Percentiles rank a stretch among this genome's conserved stretches.
phyloP scores from a whole-genome alignment of 106 monocot genomes.

The Acanthochlamys bracteata region DNA sequence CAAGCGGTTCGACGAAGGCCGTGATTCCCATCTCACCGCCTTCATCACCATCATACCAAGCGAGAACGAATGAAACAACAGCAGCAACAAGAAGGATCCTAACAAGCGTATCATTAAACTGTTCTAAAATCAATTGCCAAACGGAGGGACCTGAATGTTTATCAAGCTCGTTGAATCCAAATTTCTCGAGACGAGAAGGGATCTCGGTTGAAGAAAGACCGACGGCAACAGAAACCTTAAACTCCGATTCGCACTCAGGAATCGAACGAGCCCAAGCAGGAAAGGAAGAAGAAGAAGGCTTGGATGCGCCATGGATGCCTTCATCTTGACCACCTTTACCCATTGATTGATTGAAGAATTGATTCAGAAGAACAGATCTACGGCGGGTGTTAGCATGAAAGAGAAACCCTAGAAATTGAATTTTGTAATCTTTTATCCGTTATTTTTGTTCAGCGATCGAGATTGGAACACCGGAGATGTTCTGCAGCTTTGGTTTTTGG shows the following conservation, averaged over 20 bases:
- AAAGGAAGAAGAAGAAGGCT: slow-evolving; percentile 19
- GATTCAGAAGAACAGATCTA: no score
- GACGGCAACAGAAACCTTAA: slow-evolving; percentile 30
- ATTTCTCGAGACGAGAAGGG: slow-evolving; percentile 26
- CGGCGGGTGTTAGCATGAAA: no score
- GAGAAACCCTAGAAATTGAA: no score
- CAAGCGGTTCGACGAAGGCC: slow-evolving; percentile 82
- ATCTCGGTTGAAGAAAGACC: slow-evolving; percentile 64
- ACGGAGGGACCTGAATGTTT: slow-evolving; percentile 78
- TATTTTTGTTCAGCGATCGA: no score
- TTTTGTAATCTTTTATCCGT: no score
- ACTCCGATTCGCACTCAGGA: slow-evolving; percentile 59
- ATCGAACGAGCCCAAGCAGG: slow-evolving; percentile 72
- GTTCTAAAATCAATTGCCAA: slow-evolving; percentile 71
- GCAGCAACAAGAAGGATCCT: slow-evolving; percentile 95
- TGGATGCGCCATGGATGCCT: slow-evolving; percentile 8
- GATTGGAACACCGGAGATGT: no score
- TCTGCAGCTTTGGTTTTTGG: no score
- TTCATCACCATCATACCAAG: slow-evolving; percentile 66
- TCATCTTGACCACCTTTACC: slow-evolving; percentile 47
- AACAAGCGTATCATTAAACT: slow-evolving; percentile 90
- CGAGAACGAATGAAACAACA: slow-evolving; percentile 76
- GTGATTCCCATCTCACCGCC: slow-evolving; percentile 74
- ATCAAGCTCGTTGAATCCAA: slow-evolving; percentile 86
- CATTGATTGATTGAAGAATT: slow-evolving; percentile 14